Percentiles rank a stretch among this genome's conserved stretches.
phyloP scores from a whole-genome alignment of 352 stramenopile species.

The Pythium folliculosum region DNA sequence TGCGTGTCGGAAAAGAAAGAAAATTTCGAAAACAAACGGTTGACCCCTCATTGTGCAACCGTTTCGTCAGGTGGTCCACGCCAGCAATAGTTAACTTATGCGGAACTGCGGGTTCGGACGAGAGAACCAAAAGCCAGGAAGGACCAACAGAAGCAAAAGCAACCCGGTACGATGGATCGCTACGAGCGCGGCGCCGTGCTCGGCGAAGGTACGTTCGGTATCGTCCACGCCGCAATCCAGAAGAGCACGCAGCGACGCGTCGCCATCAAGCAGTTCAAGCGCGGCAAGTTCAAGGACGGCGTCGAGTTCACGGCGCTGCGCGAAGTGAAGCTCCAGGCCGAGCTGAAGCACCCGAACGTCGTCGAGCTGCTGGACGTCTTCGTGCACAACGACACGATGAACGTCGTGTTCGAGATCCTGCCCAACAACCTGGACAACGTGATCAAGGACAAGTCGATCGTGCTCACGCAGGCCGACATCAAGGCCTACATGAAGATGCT shows the following conservation, averaged over 20 bases:
- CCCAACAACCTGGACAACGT: slow-evolving; percentile 88
- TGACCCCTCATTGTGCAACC: background rate
- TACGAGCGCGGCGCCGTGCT: slow-evolving; percentile 77
- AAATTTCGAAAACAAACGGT: background rate
- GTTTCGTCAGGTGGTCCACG: slow-evolving; percentile 14
- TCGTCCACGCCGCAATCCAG: slow-evolving; percentile 80
- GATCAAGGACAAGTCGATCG: slow-evolving; percentile 87
- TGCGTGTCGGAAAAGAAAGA: background rate
- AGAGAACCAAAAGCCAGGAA: background rate
- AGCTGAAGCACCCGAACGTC: slow-evolving; percentile 86
- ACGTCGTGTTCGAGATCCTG: slow-evolving; percentile 89
- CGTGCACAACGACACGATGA: slow-evolving; percentile 87
- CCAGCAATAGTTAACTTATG: slow-evolving; percentile 7
- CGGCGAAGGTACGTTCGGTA: slow-evolving; percentile 89
- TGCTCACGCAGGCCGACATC: slow-evolving; percentile 83
- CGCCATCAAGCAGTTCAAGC: slow-evolving; percentile 90
- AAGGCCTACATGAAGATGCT: slow-evolving; percentile 91
- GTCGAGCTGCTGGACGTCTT: slow-evolving; percentile 89
- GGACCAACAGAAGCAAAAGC: too few species aligned
- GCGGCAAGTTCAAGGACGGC: slow-evolving; percentile 87
- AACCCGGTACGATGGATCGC: slow-evolving; percentile 58
- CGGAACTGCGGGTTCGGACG: background rate
- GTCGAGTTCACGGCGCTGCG: slow-evolving; percentile 89
- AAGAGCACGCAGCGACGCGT: slow-evolving; percentile 70
- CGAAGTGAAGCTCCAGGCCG: slow-evolving; percentile 88